A percentile compares a stretch with the other conserved stretches of the same genome.
Conservation (phyloP, 768 basidiomycete genomes). For the Gyrodon lividus region DNA sequence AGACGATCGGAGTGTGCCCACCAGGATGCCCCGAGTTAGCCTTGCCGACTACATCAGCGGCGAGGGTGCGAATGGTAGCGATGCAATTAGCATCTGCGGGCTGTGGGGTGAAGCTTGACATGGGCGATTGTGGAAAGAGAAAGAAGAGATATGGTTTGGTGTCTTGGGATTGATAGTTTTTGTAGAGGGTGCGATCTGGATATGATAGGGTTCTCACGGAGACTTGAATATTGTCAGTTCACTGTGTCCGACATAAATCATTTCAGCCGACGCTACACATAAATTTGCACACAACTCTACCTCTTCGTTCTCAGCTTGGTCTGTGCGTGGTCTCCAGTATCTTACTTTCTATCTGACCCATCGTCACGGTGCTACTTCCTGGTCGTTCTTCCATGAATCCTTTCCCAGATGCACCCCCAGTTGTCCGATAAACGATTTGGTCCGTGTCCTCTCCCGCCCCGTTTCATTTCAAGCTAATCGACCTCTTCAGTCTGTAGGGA, state of each 20-base stretch:
- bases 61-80: constrained; percentile 73
- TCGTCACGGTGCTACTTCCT: not conserved
- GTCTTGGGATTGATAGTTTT: constrained; percentile 6
- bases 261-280: not conserved
- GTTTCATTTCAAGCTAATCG: constrained; percentile 5
- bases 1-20: constrained; percentile 26
- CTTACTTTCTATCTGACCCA: constrained; percentile 1
- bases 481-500: constrained; percentile 60
- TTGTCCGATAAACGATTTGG: constrained; percentile 65
- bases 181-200: no score
- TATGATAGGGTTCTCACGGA: constrained; percentile 1
- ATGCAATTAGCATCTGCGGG: constrained; percentile 56
- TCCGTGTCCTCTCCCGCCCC: constrained; percentile 19
- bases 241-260: not conserved
- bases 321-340: constrained; percentile 14
- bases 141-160: constrained; percentile 10
- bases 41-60: constrained; percentile 75
- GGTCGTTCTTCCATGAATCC: constrained; percentile 3
- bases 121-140: constrained; percentile 21
- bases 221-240: not conserved
- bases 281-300: not conserved
- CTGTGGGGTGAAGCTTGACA: constrained; percentile 40
- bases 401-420: constrained; percentile 63
- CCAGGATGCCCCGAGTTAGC: constrained; percentile 96
- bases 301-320: constrained; percentile 16